Evolutionary conservation across 164 flowering plant species (phyloP), one percentile per base, ranked within the genome.

Genomic region (Vitis labrusca): DNA sequence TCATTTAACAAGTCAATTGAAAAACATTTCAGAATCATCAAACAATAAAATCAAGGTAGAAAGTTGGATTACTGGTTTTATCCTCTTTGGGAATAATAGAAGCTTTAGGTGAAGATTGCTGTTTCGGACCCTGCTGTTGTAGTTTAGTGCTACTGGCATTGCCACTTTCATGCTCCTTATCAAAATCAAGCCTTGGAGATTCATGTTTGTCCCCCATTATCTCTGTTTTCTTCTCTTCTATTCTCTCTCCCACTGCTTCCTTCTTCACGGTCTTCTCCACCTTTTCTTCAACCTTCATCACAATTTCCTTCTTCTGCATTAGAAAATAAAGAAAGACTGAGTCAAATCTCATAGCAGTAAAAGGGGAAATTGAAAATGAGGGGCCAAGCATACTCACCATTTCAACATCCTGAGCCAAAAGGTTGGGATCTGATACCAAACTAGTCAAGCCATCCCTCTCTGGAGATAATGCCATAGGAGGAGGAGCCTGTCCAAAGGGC

Each of bases 401-500:
- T 50, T 62, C 71, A 0, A 27, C 70, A 63, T 76, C 69, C 23
- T 19, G 37, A 29, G 17, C 47, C 14, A 2, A n/a, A 10, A 54
- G 59, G 32, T 70, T 70, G 32, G 59, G 68, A 66, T 63, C 69
- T 13, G 47, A 59, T 10, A 58, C 29, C 56, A 74, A 16, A 65
- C 59, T 67, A 63, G 37, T 8, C 44, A 52, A 16, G 61, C 68
- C 64, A 56, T 73, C 78, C 59, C 59, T 49, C 11, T 78, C 78
- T 7, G 71, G 81, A 11, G 80, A 71, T 10, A 70, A 64, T 10
- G 65, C 61, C 67, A 75, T 49, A 11, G 77, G 62, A 56, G 83
- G 80, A 82, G 83, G 77, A 65, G 82, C 89, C 85, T 85, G 79
- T 71, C 47, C 10, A 8, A 70, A 68, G 62, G 15, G 10, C 14